Percentiles rank a stretch among this genome's conserved stretches.
phyloP scores from a whole-genome alignment of 139 green algal genomes.

The Pseudopediastrum boryanum region DNA sequence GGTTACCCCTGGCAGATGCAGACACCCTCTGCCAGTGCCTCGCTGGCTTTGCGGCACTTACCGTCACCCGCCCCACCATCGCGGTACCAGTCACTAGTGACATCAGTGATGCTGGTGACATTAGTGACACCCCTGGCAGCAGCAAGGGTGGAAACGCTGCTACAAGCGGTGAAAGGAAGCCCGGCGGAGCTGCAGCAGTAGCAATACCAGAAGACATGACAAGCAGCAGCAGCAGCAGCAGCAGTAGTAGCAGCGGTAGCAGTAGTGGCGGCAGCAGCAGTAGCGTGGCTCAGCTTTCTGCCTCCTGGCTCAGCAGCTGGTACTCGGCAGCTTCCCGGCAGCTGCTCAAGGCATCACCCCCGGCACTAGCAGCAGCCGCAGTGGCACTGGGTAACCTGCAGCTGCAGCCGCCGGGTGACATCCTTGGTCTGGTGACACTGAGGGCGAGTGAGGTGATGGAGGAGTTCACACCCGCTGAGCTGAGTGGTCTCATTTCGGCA shows the following conservation, averaged over 20 bases:
- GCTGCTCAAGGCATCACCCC: background rate
- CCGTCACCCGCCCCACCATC: no score
- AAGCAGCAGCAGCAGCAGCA: no score
- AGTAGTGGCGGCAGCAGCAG: no score
- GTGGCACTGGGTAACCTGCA: background rate
- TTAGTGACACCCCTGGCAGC: no score
- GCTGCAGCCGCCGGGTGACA: background rate
- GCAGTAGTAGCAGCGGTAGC: no score
- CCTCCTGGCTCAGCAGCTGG: background rate
- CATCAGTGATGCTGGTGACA: no score
- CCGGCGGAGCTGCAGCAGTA: no score
- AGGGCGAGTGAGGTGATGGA: background rate
- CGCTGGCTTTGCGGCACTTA: conserved; percentile 8
- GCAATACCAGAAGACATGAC: no score
- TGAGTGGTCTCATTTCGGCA: conserved; percentile 26
- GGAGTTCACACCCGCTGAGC: conserved; percentile 17
- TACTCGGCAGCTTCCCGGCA: background rate
- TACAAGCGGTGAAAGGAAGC: no score
- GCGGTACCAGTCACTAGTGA: no score
- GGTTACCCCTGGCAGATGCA: background rate
- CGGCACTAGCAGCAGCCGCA: background rate
- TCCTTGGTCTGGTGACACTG: conserved; percentile 9
- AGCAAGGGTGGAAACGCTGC: no score
- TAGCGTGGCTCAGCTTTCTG: no score
- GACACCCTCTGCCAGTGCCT: conserved; percentile 23